phyloP scores from a whole-genome alignment of 495 filamentous ascomycete species.

The Chaetomidium leptoderma region DNA sequence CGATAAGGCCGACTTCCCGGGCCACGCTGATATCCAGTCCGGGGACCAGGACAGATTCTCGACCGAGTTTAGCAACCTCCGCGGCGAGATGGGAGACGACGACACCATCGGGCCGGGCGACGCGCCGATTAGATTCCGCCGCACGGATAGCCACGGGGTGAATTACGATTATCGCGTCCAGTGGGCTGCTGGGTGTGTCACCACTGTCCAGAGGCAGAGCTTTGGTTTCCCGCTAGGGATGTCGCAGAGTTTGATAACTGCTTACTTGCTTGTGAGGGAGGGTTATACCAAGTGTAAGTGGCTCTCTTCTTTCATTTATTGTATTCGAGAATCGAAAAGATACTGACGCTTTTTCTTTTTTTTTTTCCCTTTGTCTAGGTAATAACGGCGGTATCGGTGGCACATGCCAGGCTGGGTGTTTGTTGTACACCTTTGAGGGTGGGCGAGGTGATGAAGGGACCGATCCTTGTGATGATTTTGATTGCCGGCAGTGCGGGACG shows the following conservation, averaged over 20 bases:
- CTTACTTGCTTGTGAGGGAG: conserved; percentile 15
- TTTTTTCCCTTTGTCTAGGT: conserved; percentile 11
- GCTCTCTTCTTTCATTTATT: neutral
- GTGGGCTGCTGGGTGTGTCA: conserved; percentile 13
- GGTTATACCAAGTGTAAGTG: conserved; percentile 14
- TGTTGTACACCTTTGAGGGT: conserved; percentile 14
- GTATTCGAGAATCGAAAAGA: neutral
- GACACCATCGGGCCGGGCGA: conserved; percentile 9
- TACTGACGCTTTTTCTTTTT: conserved; percentile 1
- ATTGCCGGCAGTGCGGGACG: neutral
- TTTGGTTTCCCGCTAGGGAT: conserved; percentile 10
- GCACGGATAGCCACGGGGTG: conserved; percentile 1
- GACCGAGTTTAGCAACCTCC: conserved; percentile 4
- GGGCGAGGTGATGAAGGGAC: conserved; percentile 3
- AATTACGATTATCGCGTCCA: conserved; percentile 14
- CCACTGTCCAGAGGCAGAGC: conserved; percentile 10
- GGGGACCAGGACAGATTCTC: conserved; percentile 7
- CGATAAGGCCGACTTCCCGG: conserved; percentile 14
- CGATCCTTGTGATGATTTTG: neutral
- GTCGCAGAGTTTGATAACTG: conserved; percentile 4
- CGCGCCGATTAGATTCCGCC: neutral
- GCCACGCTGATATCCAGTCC: conserved; percentile 14
- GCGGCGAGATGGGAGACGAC: no score
- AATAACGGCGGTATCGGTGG: conserved; percentile 15
- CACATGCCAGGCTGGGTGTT: conserved; percentile 7